Conservation (phyloP, 345 rosid species). For the Brassica nigra region DNA sequence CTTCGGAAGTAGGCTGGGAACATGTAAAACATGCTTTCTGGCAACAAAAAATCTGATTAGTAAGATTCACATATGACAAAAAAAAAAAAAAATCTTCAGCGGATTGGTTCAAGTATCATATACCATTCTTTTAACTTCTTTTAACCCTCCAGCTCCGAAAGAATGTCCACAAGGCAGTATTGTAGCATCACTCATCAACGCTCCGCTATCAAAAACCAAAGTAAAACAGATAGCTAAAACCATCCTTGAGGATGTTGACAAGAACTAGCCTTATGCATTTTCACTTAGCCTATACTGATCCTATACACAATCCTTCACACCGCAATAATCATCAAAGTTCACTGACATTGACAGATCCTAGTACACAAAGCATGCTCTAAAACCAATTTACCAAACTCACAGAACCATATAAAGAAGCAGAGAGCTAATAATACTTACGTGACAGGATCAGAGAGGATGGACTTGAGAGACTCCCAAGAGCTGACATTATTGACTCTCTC, state of each 20-base stretch:
- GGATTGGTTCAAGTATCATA: constrained; percentile 26
- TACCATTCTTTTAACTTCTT: constrained; percentile 62
- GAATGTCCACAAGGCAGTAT: constrained; percentile 96
- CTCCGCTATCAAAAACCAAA: constrained; percentile 58
- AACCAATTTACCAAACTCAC: no score
- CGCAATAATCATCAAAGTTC: no score
- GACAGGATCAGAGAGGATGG: constrained; percentile 66
- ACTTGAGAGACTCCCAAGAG: constrained; percentile 71
- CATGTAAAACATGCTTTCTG: constrained; percentile 87
- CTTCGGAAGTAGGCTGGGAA: constrained; percentile 65
- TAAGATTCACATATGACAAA: constrained; percentile 12
- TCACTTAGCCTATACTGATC: no score
- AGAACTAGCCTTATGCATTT: background rate
- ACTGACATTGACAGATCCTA: no score
- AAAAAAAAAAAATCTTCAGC: background rate
- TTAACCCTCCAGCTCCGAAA: constrained; percentile 73
- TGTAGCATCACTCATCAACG: constrained; percentile 86
- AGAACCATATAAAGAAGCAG: no score
- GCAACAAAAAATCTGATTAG: constrained; percentile 17
- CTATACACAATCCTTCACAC: no score
- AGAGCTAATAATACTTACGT: constrained; percentile 52
- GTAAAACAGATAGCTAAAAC: background rate
- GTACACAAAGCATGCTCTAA: no score
- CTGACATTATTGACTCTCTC: constrained; percentile 53
- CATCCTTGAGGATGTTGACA: constrained; percentile 10